Evolutionary conservation across 306 rosid genomes (phyloP).

Genomic region (Leucaena leucocephala): DNA sequence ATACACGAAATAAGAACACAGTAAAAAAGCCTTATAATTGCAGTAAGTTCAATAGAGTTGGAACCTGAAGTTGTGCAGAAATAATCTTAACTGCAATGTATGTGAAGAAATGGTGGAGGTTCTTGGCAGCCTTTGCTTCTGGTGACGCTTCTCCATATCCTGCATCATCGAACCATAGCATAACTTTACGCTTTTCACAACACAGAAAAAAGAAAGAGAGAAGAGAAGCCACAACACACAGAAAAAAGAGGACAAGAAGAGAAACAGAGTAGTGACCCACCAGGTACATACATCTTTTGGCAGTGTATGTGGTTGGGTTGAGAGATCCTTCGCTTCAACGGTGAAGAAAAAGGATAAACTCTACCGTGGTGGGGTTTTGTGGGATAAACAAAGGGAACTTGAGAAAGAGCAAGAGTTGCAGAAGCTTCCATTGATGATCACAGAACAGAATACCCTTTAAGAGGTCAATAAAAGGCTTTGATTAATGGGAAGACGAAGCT

Average conservation of each 20-base stretch:
- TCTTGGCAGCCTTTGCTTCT: constrained; percentile 80
- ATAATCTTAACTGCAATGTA: constrained; percentile 78
- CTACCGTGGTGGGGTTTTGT: constrained; percentile 41
- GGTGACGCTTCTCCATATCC: constrained; percentile 98
- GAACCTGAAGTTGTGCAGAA: constrained; percentile 89
- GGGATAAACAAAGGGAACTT: constrained; percentile 59
- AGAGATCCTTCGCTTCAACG: constrained; percentile 47
- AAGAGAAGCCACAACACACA: not conserved
- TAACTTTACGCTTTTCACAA: not conserved
- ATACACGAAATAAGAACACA: not conserved
- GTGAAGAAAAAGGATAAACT: constrained; percentile 46
- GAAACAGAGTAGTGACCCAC: constrained; percentile 52
- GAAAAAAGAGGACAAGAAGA: not conserved
- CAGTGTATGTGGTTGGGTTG: constrained; percentile 60
- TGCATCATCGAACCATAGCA: constrained; percentile 37
- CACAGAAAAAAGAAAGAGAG: not conserved
- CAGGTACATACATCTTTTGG: constrained; percentile 90
- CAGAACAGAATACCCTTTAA: not conserved
- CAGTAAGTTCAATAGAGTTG: not conserved
- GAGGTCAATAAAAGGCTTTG: constrained; percentile 26
- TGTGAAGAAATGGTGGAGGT: constrained; percentile 88
- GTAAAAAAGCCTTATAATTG: constrained; percentile 1
- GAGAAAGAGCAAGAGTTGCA: constrained; percentile 53
- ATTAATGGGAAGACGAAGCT: not conserved
- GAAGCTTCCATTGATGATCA: constrained; percentile 63